Evolutionary conservation across 345 rosid genomes (phyloP).

Genomic region (Eucalyptus grandis): DNA sequence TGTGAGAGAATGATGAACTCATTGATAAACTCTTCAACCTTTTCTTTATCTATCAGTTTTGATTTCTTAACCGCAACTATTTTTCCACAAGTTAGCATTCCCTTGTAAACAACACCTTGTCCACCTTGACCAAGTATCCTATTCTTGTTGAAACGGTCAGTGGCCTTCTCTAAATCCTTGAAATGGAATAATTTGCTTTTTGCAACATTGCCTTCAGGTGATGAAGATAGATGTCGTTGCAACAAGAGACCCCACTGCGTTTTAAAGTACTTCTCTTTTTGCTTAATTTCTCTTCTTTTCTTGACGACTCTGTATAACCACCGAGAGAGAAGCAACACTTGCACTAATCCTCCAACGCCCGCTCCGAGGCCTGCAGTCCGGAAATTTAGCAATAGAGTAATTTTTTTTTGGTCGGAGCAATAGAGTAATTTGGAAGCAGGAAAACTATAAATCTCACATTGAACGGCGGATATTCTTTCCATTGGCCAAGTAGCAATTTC

Average conservation of each 20-base stretch:
- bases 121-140: neutral
- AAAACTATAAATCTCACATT: neutral
- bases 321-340: neutral
- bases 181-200: neutral
- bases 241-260: neutral
- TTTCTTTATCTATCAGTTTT: neutral
- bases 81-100: neutral
- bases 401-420: neutral
- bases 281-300: neutral
- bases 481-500: neutral
- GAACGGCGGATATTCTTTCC: fast-evolving
- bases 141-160: neutral
- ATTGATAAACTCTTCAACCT: neutral
- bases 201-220: neutral
- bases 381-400: neutral
- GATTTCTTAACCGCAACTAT: neutral
- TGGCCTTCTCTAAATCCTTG: neutral
- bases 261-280: neutral
- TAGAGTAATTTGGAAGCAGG: neutral
- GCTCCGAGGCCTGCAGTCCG: neutral
- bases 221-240: neutral
- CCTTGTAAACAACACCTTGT: neutral
- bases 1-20: neutral
- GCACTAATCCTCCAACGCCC: neutral
- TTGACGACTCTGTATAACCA: neutral